Evolutionary conservation across 768 basidiomycete genomes (phyloP), one percentile per base, ranked within the genome.

Genomic region (Phanerodontia chrysosporium): DNA sequence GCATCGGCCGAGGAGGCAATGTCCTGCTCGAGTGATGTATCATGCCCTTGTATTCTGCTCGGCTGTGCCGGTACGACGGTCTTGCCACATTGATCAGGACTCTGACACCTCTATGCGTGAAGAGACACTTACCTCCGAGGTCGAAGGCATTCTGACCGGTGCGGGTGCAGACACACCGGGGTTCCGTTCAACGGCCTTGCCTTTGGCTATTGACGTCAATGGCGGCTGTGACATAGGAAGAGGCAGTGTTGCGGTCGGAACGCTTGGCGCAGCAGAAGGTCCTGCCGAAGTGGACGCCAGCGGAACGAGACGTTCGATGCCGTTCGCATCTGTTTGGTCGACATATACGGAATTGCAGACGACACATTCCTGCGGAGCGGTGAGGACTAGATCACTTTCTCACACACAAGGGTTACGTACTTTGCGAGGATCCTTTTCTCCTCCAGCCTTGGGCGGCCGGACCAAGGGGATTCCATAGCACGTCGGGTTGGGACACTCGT

Each of bases 401-500:
- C 48, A 52, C 12, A 55, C 46, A 42, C 25, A 42, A 39, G 44
- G 9, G 42, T 27, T 18, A 68, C 76, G 46, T 46, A 87, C 90
- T 80, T 87, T 91, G 60, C 80, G 76, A 21, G 83, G 83, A 72
- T 88, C 82, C 64, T 82, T 83, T 60, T 78, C 81, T 18, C 78
- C 78, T 5, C 82, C 81, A 16, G 75, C 63, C 69, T 82, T 89
- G 21, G 90, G 89, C 39, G 87, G 87, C 51, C 91, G 77, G 59
- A 94, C 87, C 14, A 95, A 82, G n/a, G 92, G 93, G 6, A 93
- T 77, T 13, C 91, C 91, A 71, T 84, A 87, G 67, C 93, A 95
- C 24, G 73, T 69, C 3, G 68, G 63, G 64, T 83, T 87, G 0
- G 84, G 83, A 67, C 93, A 95, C 73, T 92, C 90, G 36, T 94